Base-by-base conservation (phyloP, 2,329 filamentous ascomycete genomes). In the Clarireedia homoeocarpa region DNA sequence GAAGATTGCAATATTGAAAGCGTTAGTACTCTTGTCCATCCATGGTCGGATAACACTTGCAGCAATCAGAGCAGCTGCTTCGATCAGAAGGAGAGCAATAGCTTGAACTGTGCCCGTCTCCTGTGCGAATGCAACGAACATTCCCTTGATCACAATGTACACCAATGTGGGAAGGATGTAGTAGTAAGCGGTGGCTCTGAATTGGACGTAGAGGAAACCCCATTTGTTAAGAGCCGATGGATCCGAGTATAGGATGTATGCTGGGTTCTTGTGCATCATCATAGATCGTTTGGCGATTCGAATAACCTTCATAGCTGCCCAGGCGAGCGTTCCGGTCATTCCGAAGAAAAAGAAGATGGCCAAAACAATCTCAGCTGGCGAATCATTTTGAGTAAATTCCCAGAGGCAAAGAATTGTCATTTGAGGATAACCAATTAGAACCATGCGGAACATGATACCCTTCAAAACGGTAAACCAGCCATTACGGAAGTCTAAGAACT, bases 1-100 rank as follows among this genome's bases (percentile, higher is more conserved):
- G 60, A 84, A 87, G 66, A 96, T 96, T 59, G 90, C 82, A 67
- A 97, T 96, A 75, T 96, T 96, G 80, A 96, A 95, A 48, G 86
- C 85, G 72, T 96, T 97, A 59, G 90, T 96, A 75, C 91, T 92
- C 83, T 96, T 96, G 78, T 96, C 92, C 92, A 97, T 97, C 87
- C 90, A 97, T 17, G 92, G 92, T 58, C 89, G 85, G 63, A 96
- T 75, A 53, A 95, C 85, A 58, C 84, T 87, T 55, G 90, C 84
- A 23, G 75, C 83, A 65, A 96, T 86, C 56, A 97, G 78, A 64
- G 88, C 85, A 52, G 73, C 82, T 2, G 86, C 86, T 72, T 97
- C 92, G 56, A 96, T 83, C 58, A 96, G 77, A 42, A 97, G 77
- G 57, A 96, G 79, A 15, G 85, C 88, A 57, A 96, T 78, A 9